Conservation (phyloP, 768 basidiomycete species). For the Trametopsis cervina region DNA sequence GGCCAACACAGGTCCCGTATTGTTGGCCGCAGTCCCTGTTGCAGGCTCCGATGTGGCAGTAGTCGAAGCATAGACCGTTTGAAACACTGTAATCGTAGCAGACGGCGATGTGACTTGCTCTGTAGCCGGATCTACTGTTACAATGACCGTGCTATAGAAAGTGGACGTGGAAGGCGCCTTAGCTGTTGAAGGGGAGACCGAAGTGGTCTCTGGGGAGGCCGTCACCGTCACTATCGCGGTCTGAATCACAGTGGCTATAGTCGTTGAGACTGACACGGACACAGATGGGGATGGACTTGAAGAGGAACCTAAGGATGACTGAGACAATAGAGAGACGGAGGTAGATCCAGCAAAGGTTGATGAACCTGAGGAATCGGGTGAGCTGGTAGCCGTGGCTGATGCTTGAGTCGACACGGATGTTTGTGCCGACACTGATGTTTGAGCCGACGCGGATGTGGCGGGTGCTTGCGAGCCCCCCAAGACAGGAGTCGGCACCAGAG, state of each 20-base stretch:
- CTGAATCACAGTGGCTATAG: slow-evolving; percentile 18
- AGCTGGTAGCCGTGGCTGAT: not conserved
- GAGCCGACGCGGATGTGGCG: not conserved
- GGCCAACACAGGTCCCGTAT: too few species aligned
- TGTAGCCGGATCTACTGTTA: not conserved
- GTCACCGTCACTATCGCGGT: slow-evolving; percentile 22
- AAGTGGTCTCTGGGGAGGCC: slow-evolving; percentile 3
- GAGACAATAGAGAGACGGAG: not conserved
- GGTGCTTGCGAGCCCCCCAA: too few species aligned
- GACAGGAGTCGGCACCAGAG: slow-evolving; percentile 20
- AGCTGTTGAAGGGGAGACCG: not conserved
- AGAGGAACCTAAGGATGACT: not conserved
- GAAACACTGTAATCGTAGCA: not conserved
- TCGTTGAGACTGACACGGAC: slow-evolving; percentile 1
- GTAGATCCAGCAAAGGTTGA: not conserved
- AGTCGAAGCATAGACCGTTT: not conserved
- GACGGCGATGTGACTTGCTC: not conserved
- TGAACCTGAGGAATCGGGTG: not conserved
- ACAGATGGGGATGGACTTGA: not conserved
- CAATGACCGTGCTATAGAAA: not conserved
- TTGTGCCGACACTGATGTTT: not conserved
- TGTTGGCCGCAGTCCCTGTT: too few species aligned
- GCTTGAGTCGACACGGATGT: not conserved
- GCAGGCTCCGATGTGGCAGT: too few species aligned
- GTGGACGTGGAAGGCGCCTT: slow-evolving; percentile 7